Percentiles rank a stretch among this genome's conserved stretches.
These are phyloP conservation scores for Clonostachys rhizophaga DNA, from an alignment of 2,329 filamentous ascomycete species.

Conservation along the genomic window DNA sequence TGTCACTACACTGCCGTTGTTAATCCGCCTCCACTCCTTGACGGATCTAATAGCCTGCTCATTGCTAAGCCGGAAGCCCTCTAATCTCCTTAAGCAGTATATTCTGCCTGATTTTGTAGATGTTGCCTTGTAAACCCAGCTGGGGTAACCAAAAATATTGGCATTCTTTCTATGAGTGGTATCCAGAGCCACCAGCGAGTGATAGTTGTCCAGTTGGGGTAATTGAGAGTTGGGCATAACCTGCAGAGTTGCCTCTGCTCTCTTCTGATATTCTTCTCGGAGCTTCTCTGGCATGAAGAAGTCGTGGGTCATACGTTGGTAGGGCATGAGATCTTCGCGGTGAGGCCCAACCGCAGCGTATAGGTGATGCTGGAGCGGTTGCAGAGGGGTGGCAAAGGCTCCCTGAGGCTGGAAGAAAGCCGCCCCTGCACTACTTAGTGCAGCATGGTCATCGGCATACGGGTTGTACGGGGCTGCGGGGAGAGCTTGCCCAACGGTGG, in stretches of 20 bases:
- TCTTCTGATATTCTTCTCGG: slow-evolving; percentile 84
- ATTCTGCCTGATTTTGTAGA: slow-evolving; percentile 83
- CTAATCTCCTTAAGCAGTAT: slow-evolving; percentile 83
- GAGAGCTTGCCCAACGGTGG: slow-evolving; percentile 45
- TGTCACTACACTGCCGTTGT: slow-evolving; percentile 76
- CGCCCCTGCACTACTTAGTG: slow-evolving; percentile 49
- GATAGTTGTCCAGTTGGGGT: slow-evolving; percentile 80
- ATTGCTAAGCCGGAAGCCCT: slow-evolving; percentile 84
- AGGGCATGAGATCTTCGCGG: slow-evolving; percentile 73
- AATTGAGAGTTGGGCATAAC: slow-evolving; percentile 74
- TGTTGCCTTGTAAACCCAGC: slow-evolving; percentile 92
- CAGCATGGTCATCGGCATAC: slow-evolving; percentile 68
- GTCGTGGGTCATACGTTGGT: slow-evolving; percentile 83
- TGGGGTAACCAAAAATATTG: slow-evolving; percentile 78
- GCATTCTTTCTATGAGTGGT: slow-evolving; percentile 74
- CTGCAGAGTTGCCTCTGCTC: slow-evolving; percentile 79
- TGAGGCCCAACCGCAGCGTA: slow-evolving; percentile 87
- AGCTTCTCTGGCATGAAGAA: slow-evolving; percentile 87
- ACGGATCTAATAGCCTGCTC: slow-evolving; percentile 83
- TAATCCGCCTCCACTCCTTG: slow-evolving; percentile 84
- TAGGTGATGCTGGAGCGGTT: slow-evolving; percentile 83
- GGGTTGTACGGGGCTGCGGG: slow-evolving; percentile 60
- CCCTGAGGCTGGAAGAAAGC: slow-evolving; percentile 63
- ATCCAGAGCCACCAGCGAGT: slow-evolving; percentile 87
- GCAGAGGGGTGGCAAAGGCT: slow-evolving; percentile 45